Base-by-base conservation (phyloP, 805 yeast species). In the Nakazawaea populi region DNA sequence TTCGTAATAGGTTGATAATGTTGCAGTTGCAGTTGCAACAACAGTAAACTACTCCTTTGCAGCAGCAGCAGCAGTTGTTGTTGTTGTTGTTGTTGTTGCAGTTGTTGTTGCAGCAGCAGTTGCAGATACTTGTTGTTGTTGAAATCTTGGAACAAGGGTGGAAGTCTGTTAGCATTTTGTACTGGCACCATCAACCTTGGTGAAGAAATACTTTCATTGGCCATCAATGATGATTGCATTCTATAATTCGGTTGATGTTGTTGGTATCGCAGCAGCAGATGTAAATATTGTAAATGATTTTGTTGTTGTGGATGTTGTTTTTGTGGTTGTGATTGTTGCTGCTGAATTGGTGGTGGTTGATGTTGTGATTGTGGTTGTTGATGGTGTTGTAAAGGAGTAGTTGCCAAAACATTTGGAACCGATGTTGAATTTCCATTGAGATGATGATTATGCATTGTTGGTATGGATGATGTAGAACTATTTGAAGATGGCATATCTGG, bases 21-120 rank as follows among this genome's bases (percentile, higher is more conserved):
- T 42, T 42, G 46, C 41, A 44, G 42, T 37, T 38, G 48, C 37
- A 36, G 29, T 34, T 34, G 46, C n/a, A 37, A 37, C 10, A 37
- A 35, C 37, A 44, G 32, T 34, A 35, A 35, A 18, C 37, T 29
- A 34, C 36, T 31, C 28, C 24, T 14, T n/a, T 31, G 29, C 38
- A n/a, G 37, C 10, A 12, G 46, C 38, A 18, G 24, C 24, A 18
- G 24, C 24, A 18, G 24, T 18, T 18, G 24, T 3, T 31, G 29
- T 30, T 31, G 37, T 12, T 31, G 46, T 28, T 43, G 37, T 3
- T 3, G 14, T 42, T 12, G 44, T 18, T 14, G 40, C 27, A 34
- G 29, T 12, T 31, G 46, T 28, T 43, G 37, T 3, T 3, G 14
- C 28, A 2, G 44, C 3, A 4, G 40, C 27, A 34, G 29, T 27